A percentile compares a stretch with the other conserved stretches of the same genome.
Conservation (phyloP, 768 basidiomycete species). For the Kwoniella sp. region DNA sequence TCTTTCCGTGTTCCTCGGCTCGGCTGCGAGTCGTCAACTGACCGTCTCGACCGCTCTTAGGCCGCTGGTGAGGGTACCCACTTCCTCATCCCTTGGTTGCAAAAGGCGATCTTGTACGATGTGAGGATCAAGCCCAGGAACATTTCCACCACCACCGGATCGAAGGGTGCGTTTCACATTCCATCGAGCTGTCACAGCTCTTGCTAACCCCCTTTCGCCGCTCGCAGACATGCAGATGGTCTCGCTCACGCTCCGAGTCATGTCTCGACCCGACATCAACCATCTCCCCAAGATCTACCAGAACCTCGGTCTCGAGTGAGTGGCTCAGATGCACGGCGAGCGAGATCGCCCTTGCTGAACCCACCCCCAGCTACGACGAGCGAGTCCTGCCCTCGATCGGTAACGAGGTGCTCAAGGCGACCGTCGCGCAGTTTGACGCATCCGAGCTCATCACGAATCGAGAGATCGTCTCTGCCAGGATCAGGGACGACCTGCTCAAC, state of each 20-base stretch:
- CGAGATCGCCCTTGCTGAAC: not conserved
- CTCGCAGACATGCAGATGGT: constrained; percentile 82
- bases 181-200: not conserved
- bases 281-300: constrained; percentile 93
- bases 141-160: constrained; percentile 97
- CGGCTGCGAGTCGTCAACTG: not conserved
- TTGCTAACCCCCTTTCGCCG: not conserved
- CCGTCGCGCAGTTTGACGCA: constrained; percentile 91
- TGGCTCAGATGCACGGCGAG: not conserved
- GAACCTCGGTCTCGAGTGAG: constrained; percentile 73
- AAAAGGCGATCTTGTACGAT: constrained; percentile 94
- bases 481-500: constrained; percentile 83
- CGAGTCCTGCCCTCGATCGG: constrained; percentile 64
- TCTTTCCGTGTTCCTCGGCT: not conserved
- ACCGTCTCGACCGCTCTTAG: constrained; percentile 51
- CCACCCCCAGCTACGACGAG: constrained; percentile 70
- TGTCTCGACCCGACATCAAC: constrained; percentile 83
- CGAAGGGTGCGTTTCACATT: constrained; percentile 58
- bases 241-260: constrained; percentile 88
- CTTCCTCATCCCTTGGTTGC: constrained; percentile 90
- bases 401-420: constrained; percentile 95
- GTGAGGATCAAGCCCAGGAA: constrained; percentile 97
- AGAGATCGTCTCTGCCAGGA: constrained; percentile 90
- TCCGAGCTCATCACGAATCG: constrained; percentile 70
- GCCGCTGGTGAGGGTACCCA: constrained; percentile 91